Percentiles rank a stretch among this genome's conserved stretches.
Evolutionary conservation across 768 basidiomycete species (phyloP).

Genomic region (Fomitopsis pulvina): DNA sequence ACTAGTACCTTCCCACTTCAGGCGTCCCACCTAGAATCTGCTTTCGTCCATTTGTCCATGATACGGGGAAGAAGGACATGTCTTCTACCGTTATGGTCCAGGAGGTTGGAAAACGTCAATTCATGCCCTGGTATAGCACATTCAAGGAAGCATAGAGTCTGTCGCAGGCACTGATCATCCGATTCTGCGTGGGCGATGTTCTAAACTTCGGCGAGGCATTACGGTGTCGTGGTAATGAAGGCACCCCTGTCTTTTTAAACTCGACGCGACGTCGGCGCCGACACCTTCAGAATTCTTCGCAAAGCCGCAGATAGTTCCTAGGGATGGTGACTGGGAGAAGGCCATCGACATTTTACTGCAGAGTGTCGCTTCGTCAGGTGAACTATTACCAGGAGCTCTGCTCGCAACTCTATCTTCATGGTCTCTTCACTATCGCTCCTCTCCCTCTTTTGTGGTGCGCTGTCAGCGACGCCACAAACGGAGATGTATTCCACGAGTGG

Average conservation of each 20-base stretch:
- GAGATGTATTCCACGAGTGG: conserved; percentile 10
- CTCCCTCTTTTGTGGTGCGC: conserved; percentile 5
- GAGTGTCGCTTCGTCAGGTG: conserved; percentile 23
- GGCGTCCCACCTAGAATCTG: conserved; percentile 35
- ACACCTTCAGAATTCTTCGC: too few species aligned
- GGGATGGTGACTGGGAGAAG: conserved; percentile 33
- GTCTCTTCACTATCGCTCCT: conserved; percentile 26
- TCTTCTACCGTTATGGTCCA: conserved; percentile 6
- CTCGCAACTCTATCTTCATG: conserved; percentile 34
- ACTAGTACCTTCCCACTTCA: conserved; percentile 38
- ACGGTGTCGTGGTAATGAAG: too few species aligned
- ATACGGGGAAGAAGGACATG: conserved; percentile 10
- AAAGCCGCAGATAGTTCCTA: too few species aligned
- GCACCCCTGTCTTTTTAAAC: too few species aligned
- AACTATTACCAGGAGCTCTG: conserved; percentile 42
- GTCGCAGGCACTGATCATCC: conserved; percentile 23
- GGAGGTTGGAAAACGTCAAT: conserved; percentile 30
- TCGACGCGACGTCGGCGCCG: too few species aligned
- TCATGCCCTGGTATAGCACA: conserved; percentile 27
- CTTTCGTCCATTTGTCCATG: conserved; percentile 5
- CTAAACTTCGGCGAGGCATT: conserved; percentile 29
- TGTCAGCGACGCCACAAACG: neutral
- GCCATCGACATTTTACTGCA: conserved; percentile 33
- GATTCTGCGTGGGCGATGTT: conserved; percentile 7
- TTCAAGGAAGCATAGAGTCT: conserved; percentile 16